phyloP scores from a whole-genome alignment of 352 stramenopile genomes.

The Pythium sp. region DNA sequence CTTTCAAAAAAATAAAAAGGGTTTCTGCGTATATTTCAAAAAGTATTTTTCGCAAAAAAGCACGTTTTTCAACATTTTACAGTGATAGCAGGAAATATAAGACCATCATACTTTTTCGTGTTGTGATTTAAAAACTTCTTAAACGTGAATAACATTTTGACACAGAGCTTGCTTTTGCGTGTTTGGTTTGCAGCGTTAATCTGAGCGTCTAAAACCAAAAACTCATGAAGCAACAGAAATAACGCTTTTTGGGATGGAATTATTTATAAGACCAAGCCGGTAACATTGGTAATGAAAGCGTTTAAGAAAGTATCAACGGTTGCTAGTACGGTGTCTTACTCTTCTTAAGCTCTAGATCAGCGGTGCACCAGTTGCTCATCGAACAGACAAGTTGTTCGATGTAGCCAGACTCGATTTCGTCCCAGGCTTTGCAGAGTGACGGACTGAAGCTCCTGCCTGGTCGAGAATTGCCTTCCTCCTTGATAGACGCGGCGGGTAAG shows the following conservation, averaged over 20 bases:
- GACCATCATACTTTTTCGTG: no score
- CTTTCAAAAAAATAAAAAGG: no score
- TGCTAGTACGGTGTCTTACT: constrained; percentile 3
- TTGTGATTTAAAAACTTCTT: no score
- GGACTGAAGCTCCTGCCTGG: not conserved
- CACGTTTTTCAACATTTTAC: no score
- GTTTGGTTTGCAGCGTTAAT: not conserved
- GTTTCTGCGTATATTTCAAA: no score
- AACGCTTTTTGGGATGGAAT: not conserved
- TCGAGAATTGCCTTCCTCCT: not conserved
- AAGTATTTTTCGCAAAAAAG: no score
- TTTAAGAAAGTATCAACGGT: not conserved
- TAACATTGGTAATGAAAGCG: constrained; percentile 1
- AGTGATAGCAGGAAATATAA: no score
- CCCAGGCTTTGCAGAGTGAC: not conserved
- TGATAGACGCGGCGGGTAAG: not conserved
- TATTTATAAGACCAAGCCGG: constrained; percentile 1
- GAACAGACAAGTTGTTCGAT: not conserved
- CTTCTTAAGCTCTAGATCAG: not conserved
- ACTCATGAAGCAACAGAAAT: not conserved
- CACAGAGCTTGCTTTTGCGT: no score
- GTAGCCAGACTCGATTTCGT: not conserved
- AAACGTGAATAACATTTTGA: no score
- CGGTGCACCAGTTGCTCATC: not conserved
- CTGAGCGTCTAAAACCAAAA: not conserved